Evolutionary conservation across 1,284 basidiomycete species (phyloP).

Genomic region (Entoloma clypeatum): DNA sequence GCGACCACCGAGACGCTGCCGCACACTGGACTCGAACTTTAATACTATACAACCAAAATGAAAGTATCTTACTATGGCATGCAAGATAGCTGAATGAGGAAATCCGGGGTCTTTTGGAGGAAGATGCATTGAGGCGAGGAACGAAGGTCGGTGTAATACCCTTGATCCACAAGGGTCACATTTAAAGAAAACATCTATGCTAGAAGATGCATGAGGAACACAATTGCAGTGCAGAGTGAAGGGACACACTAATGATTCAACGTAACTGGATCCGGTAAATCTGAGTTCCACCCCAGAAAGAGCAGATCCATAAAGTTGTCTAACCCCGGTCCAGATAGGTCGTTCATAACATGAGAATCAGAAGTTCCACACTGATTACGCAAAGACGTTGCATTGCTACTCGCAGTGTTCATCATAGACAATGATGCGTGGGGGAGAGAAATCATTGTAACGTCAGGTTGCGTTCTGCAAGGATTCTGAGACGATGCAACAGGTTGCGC

Average conservation of each 20-base stretch:
- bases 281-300: slow-evolving; percentile 76
- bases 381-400: slow-evolving; percentile 40
- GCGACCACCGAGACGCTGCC: slow-evolving; percentile 78
- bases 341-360: slow-evolving; percentile 35
- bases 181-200: slow-evolving; percentile 77
- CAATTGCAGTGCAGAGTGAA: slow-evolving; percentile 6
- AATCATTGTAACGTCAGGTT: slow-evolving; percentile 35
- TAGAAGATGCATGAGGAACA: slow-evolving; percentile 27
- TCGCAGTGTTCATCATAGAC: slow-evolving; percentile 39
- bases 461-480: slow-evolving; percentile 17
- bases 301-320: slow-evolving; percentile 61
- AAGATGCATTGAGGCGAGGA: slow-evolving; percentile 69
- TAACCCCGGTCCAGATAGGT: slow-evolving; percentile 26
- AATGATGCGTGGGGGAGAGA: slow-evolving; percentile 47
- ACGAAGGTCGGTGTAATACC: slow-evolving; percentile 74
- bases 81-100: slow-evolving; percentile 77
- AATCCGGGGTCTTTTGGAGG: slow-evolving; percentile 74
- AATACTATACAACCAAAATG: slow-evolving; percentile 14
- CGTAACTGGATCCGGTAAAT: slow-evolving; percentile 67
- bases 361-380: slow-evolving; percentile 50
- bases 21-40: slow-evolving; percentile 56
- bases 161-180: slow-evolving; percentile 80
- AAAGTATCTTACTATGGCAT: slow-evolving; percentile 61
- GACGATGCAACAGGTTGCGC: slow-evolving; percentile 14
- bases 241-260: slow-evolving; percentile 68